A percentile compares a stretch with the other conserved stretches of the same genome.
Conservation (phyloP, 75 land plant genomes). For the Adiantum capillusveneris region DNA sequence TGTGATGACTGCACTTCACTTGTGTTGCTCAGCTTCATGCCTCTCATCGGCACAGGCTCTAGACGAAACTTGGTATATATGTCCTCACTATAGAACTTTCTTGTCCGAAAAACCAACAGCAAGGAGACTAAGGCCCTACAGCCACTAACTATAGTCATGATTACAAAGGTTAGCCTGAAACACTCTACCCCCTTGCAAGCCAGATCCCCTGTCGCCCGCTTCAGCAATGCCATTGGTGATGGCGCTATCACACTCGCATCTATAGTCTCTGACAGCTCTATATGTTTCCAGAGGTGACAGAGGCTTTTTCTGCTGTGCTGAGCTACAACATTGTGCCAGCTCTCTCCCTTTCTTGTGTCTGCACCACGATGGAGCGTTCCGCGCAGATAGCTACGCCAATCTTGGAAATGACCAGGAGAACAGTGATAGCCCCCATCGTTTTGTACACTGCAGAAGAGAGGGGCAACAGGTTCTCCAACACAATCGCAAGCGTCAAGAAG, state of each 20-base stretch:
- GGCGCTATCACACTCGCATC: no score
- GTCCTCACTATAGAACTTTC: constrained; percentile 35
- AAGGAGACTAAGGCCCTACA: constrained; percentile 17
- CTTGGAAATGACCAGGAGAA: constrained; percentile 38
- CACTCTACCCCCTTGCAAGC: constrained; percentile 10
- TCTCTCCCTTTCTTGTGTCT: no score
- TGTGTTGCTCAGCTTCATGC: no score
- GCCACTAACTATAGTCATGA: constrained; percentile 13
- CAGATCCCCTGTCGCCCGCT: no score
- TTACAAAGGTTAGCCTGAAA: constrained; percentile 24
- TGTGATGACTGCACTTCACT: no score
- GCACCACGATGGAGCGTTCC: no score
- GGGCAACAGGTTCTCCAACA: constrained; percentile 19
- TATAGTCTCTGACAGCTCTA: no score
- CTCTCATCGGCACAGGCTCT: no score
- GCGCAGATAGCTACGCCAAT: constrained; percentile 28
- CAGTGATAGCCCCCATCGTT: constrained; percentile 16
- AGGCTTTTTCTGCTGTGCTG: no score
- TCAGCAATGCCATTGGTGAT: neutral
- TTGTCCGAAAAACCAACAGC: constrained; percentile 23
- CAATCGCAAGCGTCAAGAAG: constrained; percentile 38
- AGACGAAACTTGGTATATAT: no score
- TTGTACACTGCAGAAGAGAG: constrained; percentile 11
- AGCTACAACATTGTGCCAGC: no score
- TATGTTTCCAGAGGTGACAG: no score